phyloP scores from a whole-genome alignment of 2,329 filamentous ascomycete species.

The Nemania sp. region DNA sequence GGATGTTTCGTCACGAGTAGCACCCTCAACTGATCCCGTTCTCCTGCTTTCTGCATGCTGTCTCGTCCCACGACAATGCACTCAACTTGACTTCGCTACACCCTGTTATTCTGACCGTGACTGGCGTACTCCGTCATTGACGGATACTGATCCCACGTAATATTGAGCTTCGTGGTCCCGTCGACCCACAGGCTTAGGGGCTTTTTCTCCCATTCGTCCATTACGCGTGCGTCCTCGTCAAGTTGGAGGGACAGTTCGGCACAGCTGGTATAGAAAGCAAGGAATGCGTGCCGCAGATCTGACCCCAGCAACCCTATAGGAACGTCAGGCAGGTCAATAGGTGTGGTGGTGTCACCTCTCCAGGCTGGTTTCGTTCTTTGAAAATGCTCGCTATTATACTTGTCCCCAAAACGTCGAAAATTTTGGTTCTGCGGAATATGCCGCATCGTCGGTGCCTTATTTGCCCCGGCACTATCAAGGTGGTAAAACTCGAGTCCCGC shows the following conservation, averaged over 20 bases:
- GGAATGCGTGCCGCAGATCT: background rate
- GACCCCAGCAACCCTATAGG: background rate
- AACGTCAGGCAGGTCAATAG: background rate
- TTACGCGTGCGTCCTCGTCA: background rate
- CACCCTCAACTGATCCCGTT: background rate
- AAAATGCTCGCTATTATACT: background rate
- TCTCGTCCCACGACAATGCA: background rate
- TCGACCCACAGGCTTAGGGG: background rate
- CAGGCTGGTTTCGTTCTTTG: background rate
- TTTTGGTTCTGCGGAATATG: background rate
- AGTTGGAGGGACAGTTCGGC: background rate
- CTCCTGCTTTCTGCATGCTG: slow-evolving; percentile 1
- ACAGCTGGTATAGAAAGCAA: background rate
- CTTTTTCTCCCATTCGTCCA: background rate
- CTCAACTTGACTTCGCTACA: background rate
- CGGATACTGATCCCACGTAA: background rate
- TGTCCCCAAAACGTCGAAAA: background rate
- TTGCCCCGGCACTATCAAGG: background rate
- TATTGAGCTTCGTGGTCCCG: background rate
- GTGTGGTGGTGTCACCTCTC: background rate
- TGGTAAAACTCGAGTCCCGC: slow-evolving; percentile 4
- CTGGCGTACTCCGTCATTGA: background rate
- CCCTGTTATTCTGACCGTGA: background rate
- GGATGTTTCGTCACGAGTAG: slow-evolving; percentile 3
- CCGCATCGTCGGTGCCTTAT: background rate